Conservation (phyloP, 164 flowering plant genomes). For the Chloranthus sessilifolius region DNA sequence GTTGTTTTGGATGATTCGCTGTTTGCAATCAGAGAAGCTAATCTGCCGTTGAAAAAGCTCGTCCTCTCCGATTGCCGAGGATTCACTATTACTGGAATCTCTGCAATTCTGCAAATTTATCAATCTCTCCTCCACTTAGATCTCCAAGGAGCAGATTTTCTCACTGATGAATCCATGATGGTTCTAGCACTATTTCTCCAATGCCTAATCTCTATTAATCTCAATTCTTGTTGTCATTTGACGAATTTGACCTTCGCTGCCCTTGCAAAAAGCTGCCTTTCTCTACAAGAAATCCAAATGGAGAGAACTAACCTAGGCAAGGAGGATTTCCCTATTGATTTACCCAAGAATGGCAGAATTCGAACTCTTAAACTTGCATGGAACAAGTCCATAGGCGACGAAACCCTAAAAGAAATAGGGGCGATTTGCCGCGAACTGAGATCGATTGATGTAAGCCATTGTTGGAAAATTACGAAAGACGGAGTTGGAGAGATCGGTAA, state of each 20-base stretch:
- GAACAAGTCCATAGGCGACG: constrained; percentile 25
- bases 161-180: constrained; percentile 30
- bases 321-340: constrained; percentile 4
- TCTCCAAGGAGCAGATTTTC: constrained; percentile 31
- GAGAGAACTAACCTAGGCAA: constrained; percentile 37
- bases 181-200: constrained; percentile 27
- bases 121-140: constrained; percentile 22
- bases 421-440: constrained; percentile 35
- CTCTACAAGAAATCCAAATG: constrained; percentile 36
- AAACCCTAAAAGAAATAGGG: constrained; percentile 23
- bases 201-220: constrained; percentile 25
- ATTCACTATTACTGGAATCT: constrained; percentile 35
- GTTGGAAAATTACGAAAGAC: constrained; percentile 28
- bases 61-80: constrained; percentile 23
- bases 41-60: constrained; percentile 36
- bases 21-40: constrained; percentile 25
- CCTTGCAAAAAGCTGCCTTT: constrained; percentile 28
- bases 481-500: constrained; percentile 30
- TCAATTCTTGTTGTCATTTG: constrained; percentile 28
- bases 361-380: constrained; percentile 25
- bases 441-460: constrained; percentile 31
- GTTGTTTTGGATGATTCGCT: constrained; percentile 41
- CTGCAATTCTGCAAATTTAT: constrained; percentile 17
- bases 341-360: constrained; percentile 14
- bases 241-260: constrained; percentile 30